A percentile compares a stretch with the other conserved stretches of the same genome.
phyloP scores from a whole-genome alignment of 2,329 filamentous ascomycete genomes.

The Clonostachys byssicola region DNA sequence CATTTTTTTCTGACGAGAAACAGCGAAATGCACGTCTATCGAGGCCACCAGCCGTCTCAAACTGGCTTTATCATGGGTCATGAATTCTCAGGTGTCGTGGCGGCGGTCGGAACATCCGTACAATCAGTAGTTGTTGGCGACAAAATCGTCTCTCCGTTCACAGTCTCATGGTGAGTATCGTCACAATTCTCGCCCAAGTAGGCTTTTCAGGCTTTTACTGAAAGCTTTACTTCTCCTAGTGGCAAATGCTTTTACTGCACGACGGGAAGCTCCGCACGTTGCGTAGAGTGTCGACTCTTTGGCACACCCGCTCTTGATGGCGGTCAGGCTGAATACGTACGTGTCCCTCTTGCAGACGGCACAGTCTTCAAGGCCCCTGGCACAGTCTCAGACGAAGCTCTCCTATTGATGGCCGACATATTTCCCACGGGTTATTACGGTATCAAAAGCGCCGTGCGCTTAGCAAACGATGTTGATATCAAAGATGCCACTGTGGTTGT shows the following conservation, averaged over 20 bases:
- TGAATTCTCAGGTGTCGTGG: slow-evolving; percentile 78
- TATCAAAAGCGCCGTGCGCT: slow-evolving; percentile 66
- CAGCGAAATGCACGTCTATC: slow-evolving; percentile 82
- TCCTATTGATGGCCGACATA: slow-evolving; percentile 93
- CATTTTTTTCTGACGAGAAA: slow-evolving; percentile 1
- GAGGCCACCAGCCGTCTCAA: slow-evolving; percentile 69
- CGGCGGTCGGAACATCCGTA: slow-evolving; percentile 64
- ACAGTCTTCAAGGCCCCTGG: slow-evolving; percentile 4
- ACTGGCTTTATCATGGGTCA: slow-evolving; percentile 72
- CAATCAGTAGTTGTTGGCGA: slow-evolving; percentile 19
- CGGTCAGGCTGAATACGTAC: slow-evolving; percentile 77
- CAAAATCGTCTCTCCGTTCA: not conserved
- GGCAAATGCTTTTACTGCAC: slow-evolving; percentile 82
- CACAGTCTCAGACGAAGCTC: slow-evolving; percentile 50
- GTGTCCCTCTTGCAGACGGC: slow-evolving; percentile 67
- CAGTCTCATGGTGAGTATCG: too few species aligned
- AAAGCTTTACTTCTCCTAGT: too few species aligned
- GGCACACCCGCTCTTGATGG: slow-evolving; percentile 68
- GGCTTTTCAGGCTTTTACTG: too few species aligned
- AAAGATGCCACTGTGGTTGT: slow-evolving; percentile 64
- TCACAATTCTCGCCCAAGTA: too few species aligned
- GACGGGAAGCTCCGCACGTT: slow-evolving; percentile 72
- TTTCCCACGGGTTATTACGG: slow-evolving; percentile 87
- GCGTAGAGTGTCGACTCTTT: slow-evolving; percentile 67
- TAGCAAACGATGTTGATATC: slow-evolving; percentile 15